Percentiles rank a stretch among this genome's conserved stretches.
Conservation (phyloP, 176 grass and related monocot genomes). For the Thalia dealbata region DNA sequence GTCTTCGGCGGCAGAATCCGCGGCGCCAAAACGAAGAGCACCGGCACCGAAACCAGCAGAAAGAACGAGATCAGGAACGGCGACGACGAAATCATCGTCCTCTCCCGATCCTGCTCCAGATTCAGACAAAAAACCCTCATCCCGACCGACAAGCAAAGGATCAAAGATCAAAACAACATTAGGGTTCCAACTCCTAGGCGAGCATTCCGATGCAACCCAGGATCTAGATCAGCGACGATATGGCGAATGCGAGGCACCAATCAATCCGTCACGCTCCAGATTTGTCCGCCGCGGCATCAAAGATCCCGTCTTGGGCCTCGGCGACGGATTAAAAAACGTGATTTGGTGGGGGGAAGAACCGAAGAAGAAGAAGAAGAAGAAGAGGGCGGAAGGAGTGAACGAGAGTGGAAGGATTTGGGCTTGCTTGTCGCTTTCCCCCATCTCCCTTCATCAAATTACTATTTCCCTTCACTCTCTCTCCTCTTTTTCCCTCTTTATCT, state of each 20-base stretch:
- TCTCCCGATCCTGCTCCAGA: neutral
- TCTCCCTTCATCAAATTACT: neutral
- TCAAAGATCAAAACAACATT: neutral
- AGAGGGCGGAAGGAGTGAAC: neutral
- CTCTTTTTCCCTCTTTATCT: neutral
- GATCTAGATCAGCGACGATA: conserved; percentile 1
- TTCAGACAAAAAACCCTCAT: neutral
- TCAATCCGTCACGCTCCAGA: neutral
- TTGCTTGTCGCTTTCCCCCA: neutral
- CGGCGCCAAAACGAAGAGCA: conserved; percentile 61
- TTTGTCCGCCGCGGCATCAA: neutral
- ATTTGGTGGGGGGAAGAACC: neutral
- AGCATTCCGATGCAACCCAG: neutral
- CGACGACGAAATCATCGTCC: conserved; percentile 32
- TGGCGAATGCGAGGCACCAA: neutral
- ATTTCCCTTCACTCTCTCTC: neutral
- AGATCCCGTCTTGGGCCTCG: neutral
- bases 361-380: too few species aligned
- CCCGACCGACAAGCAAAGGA: neutral
- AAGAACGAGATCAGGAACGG: conserved; percentile 66
- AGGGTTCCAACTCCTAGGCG: neutral
- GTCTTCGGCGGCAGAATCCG: conserved; percentile 63
- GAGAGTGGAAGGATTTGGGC: neutral
- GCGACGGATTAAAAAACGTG: neutral
- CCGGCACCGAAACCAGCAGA: conserved; percentile 60